A percentile compares a stretch with the other conserved stretches of the same genome.
Evolutionary conservation across 176 grass and related monocot species (phyloP).

Genomic region (Leersia perrieri): DNA sequence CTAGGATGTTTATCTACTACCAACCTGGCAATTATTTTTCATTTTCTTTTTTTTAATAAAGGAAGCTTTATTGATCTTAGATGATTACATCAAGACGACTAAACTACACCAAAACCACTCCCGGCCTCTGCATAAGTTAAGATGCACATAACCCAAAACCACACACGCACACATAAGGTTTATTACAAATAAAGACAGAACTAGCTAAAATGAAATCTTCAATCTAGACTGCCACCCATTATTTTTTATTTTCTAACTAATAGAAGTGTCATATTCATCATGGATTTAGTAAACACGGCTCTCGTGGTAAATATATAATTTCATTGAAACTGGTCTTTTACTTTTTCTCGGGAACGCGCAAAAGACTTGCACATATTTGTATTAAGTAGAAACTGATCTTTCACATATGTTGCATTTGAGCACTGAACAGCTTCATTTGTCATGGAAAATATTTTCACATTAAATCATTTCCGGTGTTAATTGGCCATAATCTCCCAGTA

Average conservation of each 20-base stretch:
- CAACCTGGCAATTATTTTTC: neutral
- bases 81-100: too few relatives aligned
- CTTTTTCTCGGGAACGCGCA: neutral
- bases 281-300: neutral
- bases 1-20: neutral
- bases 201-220: too few relatives aligned
- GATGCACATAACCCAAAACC: too few relatives aligned
- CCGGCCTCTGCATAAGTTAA: too few relatives aligned
- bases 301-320: neutral
- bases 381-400: neutral
- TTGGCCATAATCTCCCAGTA: neutral
- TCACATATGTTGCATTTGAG: neutral
- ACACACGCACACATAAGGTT: too few relatives aligned
- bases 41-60: too few relatives aligned
- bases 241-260: constrained; percentile 1
- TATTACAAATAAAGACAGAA: too few relatives aligned
- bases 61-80: too few relatives aligned
- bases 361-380: neutral
- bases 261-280: neutral
- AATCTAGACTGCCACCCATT: too few relatives aligned
- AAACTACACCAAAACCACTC: too few relatives aligned
- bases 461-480: neutral
- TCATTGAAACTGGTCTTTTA: neutral
- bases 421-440: neutral
- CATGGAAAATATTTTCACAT: neutral